Conservation (phyloP, 352 stramenopile species). For the Phytophthora pisi region DNA sequence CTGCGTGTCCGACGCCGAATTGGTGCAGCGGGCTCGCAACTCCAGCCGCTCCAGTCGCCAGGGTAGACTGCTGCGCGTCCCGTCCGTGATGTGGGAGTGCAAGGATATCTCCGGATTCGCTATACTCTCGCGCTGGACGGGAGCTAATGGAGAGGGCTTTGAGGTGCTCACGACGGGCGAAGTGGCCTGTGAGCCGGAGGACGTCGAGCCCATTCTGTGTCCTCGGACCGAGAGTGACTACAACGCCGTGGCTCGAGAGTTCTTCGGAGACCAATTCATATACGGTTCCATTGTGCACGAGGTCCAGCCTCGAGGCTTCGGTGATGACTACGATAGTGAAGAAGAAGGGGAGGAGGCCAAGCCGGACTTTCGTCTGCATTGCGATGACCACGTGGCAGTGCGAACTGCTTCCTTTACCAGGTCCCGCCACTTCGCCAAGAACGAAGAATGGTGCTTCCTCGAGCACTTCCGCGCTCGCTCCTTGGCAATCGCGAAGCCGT, state of each 20-base stretch:
- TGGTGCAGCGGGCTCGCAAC: constrained; percentile 36
- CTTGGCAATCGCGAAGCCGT: constrained; percentile 6
- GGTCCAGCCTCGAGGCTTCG: constrained; percentile 29
- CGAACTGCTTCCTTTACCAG: constrained; percentile 48
- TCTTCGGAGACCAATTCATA: constrained; percentile 52
- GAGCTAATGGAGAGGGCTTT: constrained; percentile 22
- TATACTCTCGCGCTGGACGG: constrained; percentile 32
- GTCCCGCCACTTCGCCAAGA: constrained; percentile 39
- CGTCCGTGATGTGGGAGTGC: constrained; percentile 41
- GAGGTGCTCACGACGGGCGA: constrained; percentile 45
- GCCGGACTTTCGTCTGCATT: constrained; percentile 10
- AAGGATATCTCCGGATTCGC: constrained; percentile 39
- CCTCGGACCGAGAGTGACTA: constrained; percentile 39
- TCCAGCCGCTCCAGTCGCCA: constrained; percentile 27
- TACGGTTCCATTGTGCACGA: constrained; percentile 58
- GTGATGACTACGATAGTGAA: constrained; percentile 11
- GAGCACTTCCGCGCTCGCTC: constrained; percentile 37
- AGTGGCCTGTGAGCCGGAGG: constrained; percentile 33
- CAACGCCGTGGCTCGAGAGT: constrained; percentile 31
- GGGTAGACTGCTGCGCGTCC: constrained; percentile 20
- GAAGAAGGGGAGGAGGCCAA: background rate
- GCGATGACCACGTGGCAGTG: constrained; percentile 39
- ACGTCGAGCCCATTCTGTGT: constrained; percentile 39
- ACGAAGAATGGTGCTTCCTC: constrained; percentile 60
- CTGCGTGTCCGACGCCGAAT: constrained; percentile 31